Evolutionary conservation across 2,329 filamentous ascomycete species (phyloP).

Genomic region (Epichloe typhina): DNA sequence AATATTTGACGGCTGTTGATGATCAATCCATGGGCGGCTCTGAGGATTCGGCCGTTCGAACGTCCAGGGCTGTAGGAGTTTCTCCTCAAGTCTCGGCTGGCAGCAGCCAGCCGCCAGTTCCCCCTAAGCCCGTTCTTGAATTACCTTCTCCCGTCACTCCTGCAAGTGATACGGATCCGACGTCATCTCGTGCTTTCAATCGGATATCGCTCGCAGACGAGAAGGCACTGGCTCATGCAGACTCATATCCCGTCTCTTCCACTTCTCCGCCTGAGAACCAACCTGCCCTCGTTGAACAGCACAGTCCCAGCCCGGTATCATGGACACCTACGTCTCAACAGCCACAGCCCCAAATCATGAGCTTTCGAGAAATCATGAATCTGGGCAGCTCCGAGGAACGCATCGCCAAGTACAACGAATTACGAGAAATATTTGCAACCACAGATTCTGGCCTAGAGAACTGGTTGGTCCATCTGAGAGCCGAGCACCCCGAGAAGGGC

Average conservation of each 20-base stretch:
- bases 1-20: background rate
- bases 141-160: constrained; percentile 31
- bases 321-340: constrained; percentile 6
- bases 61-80: background rate
- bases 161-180: constrained; percentile 16
- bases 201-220: constrained; percentile 32
- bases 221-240: constrained; percentile 24
- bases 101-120: background rate
- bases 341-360: constrained; percentile 25
- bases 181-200: constrained; percentile 12
- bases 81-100: background rate
- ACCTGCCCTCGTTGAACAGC: constrained; percentile 13
- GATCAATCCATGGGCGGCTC: background rate
- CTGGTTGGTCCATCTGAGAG: constrained; percentile 37
- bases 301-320: background rate
- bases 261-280: constrained; percentile 27
- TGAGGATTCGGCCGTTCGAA: background rate
- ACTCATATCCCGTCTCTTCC: constrained; percentile 22
- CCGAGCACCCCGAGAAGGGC: constrained; percentile 28
- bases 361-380: constrained; percentile 67
- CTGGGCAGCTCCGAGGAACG: constrained; percentile 53
- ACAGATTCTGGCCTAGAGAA: constrained; percentile 62
- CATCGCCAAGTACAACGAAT: constrained; percentile 60
- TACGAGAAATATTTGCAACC: constrained; percentile 54
- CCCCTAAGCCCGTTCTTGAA: constrained; percentile 17